phyloP scores from a whole-genome alignment of 2,329 filamentous ascomycete genomes.

The Colletotrichum eremochloae region DNA sequence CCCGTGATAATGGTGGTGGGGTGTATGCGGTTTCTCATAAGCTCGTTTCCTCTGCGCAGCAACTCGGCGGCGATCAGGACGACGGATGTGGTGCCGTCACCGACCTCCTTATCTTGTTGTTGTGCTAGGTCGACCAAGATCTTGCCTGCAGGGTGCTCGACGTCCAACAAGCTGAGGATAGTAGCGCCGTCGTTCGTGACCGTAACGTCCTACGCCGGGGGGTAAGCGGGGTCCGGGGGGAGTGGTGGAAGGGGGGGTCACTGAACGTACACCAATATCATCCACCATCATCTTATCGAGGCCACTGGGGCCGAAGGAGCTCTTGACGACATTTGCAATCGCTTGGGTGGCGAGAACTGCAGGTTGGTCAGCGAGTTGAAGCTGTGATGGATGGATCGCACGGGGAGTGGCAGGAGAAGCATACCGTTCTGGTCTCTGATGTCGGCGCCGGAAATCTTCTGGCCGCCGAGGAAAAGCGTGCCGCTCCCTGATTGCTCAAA shows the following conservation, averaged over 20 bases:
- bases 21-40: conserved; percentile 99
- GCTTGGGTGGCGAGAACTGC: conserved; percentile 93
- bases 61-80: conserved; percentile 98
- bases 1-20: conserved; percentile 99
- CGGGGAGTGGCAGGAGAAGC: conserved; percentile 38
- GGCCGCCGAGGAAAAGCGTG: conserved; percentile 95
- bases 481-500: conserved; percentile 97
- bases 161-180: conserved; percentile 93
- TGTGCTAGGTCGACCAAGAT: conserved; percentile 97
- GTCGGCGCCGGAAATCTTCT: conserved; percentile 97
- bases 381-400: conserved; percentile 26
- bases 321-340: conserved; percentile 99
- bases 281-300: conserved; percentile 99
- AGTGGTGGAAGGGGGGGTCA: conserved; percentile 38
- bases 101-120: conserved; percentile 99
- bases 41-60: conserved; percentile 91
- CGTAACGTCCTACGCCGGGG: conserved; percentile 81
- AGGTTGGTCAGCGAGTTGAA: conserved; percentile 45
- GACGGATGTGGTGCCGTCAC: conserved; percentile 97
- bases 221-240: conserved; percentile 44
- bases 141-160: conserved; percentile 98
- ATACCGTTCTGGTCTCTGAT: conserved; percentile 96
- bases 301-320: conserved; percentile 96
- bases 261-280: conserved; percentile 85
- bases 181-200: conserved; percentile 99